phyloP scores from a whole-genome alignment of 169 alveolate genomes.

The Cryptosporidium parvum region DNA sequence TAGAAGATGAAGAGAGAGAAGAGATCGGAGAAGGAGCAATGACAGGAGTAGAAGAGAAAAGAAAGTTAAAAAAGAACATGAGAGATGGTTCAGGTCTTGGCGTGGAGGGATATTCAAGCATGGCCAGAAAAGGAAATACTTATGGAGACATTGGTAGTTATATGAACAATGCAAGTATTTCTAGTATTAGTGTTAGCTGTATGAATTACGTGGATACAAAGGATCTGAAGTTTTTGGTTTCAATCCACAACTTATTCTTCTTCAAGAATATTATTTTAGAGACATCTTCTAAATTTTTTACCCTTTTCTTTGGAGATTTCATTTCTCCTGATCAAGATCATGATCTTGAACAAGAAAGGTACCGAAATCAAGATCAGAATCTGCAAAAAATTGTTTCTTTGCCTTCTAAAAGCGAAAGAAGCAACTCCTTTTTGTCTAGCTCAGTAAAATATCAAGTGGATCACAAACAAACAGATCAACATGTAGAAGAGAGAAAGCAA shows the following conservation, averaged over 20 bases:
- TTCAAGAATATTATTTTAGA: conserved; percentile 33
- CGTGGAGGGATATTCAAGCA: not conserved
- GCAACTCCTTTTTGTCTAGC: not conserved
- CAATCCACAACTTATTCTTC: conserved; percentile 46
- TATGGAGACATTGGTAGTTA: not conserved
- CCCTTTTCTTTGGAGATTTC: not conserved
- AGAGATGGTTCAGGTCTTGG: not conserved
- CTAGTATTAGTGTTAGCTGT: not conserved
- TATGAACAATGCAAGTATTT: not conserved
- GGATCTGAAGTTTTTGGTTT: conserved; percentile 22
- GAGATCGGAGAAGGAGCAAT: not conserved
- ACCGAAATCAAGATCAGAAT: not conserved
- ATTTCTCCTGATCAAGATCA: not conserved
- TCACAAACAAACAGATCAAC: not conserved
- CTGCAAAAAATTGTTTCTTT: not conserved
- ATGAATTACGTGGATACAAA: not conserved
- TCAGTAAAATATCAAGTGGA: not conserved
- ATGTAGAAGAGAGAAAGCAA: too few relatives aligned
- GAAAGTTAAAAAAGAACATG: not conserved
- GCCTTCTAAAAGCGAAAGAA: not conserved
- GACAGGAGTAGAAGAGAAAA: not conserved
- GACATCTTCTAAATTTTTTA: conserved; percentile 25
- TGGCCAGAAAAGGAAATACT: not conserved
- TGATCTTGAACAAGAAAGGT: not conserved
- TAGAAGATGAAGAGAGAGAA: not conserved